Base-by-base conservation (phyloP, 23 red algal genomes). In the Gracilaria gracilis region DNA sequence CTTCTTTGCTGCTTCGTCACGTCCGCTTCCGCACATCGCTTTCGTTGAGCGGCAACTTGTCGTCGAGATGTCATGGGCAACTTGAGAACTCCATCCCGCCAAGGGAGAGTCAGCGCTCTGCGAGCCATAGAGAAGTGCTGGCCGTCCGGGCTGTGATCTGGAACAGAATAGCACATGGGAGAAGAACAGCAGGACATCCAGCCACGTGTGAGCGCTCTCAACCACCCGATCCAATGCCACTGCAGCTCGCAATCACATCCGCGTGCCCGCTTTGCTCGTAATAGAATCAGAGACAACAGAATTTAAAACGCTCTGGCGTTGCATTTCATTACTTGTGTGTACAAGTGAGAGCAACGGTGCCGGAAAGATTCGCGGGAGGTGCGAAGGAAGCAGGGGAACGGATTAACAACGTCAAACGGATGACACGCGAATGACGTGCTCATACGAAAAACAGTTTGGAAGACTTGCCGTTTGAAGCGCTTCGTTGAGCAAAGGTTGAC, bases 181-280 rank as follows among this genome's bases (percentile, higher is more conserved):
- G n/a, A n/a, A n/a, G n/a, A n/a, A n/a, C n/a, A n/a, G n/a, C n/a
- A n/a, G n/a, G n/a, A n/a, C n/a, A n/a, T n/a, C n/a, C n/a, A n/a
- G 5, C 59, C 21, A 62, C 59, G 59, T 62, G 59, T 62, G 59
- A 29, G 27, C 24, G 21, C 24, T 62, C 59, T 62, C 59, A 19
- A 64, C 59, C 59, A 64, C 59, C 28, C 59, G 59, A 64, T 64
- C 59, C n/a, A n/a, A n/a, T n/a, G n/a, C n/a, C n/a, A n/a, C n/a
- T n/a, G n/a, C n/a, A n/a, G n/a, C n/a, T n/a, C n/a, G n/a, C n/a
- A n/a, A n/a, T n/a, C 72, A 50, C 79, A 89, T 31, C 86, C 86
- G 83, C 83, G 74, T 34, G 83, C 39, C 61, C 17, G 84, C 67
- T 57, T 23, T 51, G 40, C 27, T 77, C 20, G 72, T 15, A 69